A percentile compares a stretch with the other conserved stretches of the same genome.
phyloP scores from a whole-genome alignment of 1,284 basidiomycete species.

The Lentinula novae-zelandiae region DNA sequence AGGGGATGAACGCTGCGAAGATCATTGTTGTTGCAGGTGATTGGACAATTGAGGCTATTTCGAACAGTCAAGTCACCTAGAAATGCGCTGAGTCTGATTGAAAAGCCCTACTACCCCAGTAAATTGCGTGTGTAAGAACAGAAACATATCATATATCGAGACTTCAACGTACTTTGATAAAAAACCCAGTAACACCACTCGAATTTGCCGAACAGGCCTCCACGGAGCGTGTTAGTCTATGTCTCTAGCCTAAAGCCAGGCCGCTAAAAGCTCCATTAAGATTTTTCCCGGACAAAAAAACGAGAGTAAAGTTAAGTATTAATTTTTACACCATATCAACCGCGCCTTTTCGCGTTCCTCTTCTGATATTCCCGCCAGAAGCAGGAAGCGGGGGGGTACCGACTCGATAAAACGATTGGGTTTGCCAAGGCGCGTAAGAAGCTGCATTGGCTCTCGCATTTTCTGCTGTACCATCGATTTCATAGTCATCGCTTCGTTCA shows the following conservation, averaged over 20 bases:
- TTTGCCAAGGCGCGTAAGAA: not conserved
- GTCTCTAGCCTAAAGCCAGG: too few relatives aligned
- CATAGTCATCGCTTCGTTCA: not conserved
- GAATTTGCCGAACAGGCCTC: too few relatives aligned
- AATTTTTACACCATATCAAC: not conserved
- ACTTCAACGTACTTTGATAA: too few relatives aligned
- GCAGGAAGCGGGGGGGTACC: not conserved
- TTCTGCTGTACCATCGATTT: not conserved
- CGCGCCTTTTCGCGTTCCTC: not conserved
- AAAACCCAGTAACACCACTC: too few relatives aligned
- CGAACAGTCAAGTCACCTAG: too few relatives aligned
- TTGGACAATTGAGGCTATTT: not conserved
- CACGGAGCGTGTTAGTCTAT: too few relatives aligned
- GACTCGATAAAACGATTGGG: not conserved
- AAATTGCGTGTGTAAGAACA: too few relatives aligned
- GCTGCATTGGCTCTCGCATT: not conserved
- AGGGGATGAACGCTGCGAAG: constrained; percentile 32
- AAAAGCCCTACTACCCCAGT: too few relatives aligned
- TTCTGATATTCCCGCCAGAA: not conserved
- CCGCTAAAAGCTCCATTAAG: too few relatives aligned
- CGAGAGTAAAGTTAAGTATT: not conserved
- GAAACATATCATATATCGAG: too few relatives aligned
- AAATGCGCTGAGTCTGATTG: too few relatives aligned
- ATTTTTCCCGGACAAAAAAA: not conserved
- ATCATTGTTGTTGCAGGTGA: constrained; percentile 7